A percentile compares a stretch with the other conserved stretches of the same genome.
These are phyloP conservation scores for Fabrea salina DNA, from an alignment of 169 alveolate genomes.

Conservation along the genomic window DNA sequence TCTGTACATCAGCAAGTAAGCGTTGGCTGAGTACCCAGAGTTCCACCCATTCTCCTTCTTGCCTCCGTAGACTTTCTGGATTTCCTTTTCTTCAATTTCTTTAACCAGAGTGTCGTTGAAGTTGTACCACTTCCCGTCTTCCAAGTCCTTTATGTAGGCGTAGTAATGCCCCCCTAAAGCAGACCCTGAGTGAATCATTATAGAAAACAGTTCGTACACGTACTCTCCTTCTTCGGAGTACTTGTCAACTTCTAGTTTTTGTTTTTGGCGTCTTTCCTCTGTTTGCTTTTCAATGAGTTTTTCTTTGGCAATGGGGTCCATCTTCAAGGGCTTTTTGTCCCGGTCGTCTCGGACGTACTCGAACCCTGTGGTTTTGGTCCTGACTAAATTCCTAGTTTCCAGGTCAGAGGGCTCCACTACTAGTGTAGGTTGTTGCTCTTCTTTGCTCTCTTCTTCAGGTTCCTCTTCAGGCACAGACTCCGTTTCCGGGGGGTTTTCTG, in stretches of 20 bases:
- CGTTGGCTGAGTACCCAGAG: conserved; percentile 18
- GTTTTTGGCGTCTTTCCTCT: background rate
- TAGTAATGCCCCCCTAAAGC: conserved; percentile 86
- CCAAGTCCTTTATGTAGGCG: conserved; percentile 66
- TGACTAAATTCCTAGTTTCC: background rate
- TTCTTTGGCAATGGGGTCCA: background rate
- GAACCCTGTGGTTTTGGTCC: background rate
- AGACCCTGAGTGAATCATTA: conserved; percentile 82
- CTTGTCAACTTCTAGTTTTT: background rate
- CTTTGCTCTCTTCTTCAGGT: background rate
- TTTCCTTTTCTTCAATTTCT: conserved; percentile 2
- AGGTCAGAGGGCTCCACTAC: background rate
- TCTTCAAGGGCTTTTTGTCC: background rate
- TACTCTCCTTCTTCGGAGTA: conserved; percentile 41
- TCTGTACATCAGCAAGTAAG: conserved; percentile 33
- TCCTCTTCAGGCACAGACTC: background rate
- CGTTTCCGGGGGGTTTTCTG: background rate
- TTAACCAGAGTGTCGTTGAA: conserved; percentile 34
- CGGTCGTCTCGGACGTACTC: background rate
- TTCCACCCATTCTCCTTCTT: background rate
- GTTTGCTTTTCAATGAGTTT: background rate
- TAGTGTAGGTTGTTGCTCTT: background rate
- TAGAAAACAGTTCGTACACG: conserved; percentile 73
- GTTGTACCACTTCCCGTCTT: conserved; percentile 11
- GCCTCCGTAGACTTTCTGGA: conserved; percentile 27